Evolutionary conservation across 768 basidiomycete species (phyloP).

Genomic region (Suillus alpinus): DNA sequence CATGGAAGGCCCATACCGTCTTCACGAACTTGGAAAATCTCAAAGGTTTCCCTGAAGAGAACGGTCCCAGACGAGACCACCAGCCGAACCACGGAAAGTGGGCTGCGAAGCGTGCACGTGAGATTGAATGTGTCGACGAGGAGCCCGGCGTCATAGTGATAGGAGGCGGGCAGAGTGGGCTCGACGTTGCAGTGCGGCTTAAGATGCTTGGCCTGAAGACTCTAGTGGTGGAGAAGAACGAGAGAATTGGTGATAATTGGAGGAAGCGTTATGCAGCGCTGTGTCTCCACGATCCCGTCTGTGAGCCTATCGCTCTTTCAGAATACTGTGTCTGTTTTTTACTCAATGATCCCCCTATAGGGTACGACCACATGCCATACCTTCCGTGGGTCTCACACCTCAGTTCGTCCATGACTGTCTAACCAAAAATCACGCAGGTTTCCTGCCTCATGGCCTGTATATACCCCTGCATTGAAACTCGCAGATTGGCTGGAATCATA

Average conservation of each 20-base stretch:
- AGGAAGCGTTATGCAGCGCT: slow-evolving; percentile 47
- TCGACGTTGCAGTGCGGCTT: slow-evolving; percentile 58
- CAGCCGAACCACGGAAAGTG: slow-evolving; percentile 35
- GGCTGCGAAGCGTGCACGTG: slow-evolving; percentile 25
- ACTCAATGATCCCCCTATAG: slow-evolving; percentile 17
- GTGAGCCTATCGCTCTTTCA: slow-evolving; percentile 14
- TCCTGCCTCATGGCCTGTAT: slow-evolving; percentile 59
- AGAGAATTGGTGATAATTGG: slow-evolving; percentile 31
- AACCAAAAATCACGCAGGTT: slow-evolving; percentile 34
- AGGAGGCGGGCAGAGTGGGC: slow-evolving; percentile 52
- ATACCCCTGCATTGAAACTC: slow-evolving; percentile 51
- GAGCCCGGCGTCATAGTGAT: slow-evolving; percentile 53
- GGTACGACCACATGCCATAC: slow-evolving; percentile 51
- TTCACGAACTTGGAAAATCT: slow-evolving; percentile 53
- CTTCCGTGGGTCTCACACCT: slow-evolving; percentile 42
- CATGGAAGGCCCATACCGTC: slow-evolving; percentile 47
- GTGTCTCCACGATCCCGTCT: slow-evolving; percentile 33
- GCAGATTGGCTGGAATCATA: slow-evolving; percentile 70
- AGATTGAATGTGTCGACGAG: slow-evolving; percentile 31
- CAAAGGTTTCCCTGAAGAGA: slow-evolving; percentile 42
- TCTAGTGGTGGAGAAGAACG: slow-evolving; percentile 24
- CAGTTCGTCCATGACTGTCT: background rate
- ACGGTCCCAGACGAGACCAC: slow-evolving; percentile 42
- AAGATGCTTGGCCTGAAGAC: slow-evolving; percentile 22
- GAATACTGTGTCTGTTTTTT: background rate